Evolutionary conservation across 1,284 basidiomycete species (phyloP).

Genomic region (Somion occarium): DNA sequence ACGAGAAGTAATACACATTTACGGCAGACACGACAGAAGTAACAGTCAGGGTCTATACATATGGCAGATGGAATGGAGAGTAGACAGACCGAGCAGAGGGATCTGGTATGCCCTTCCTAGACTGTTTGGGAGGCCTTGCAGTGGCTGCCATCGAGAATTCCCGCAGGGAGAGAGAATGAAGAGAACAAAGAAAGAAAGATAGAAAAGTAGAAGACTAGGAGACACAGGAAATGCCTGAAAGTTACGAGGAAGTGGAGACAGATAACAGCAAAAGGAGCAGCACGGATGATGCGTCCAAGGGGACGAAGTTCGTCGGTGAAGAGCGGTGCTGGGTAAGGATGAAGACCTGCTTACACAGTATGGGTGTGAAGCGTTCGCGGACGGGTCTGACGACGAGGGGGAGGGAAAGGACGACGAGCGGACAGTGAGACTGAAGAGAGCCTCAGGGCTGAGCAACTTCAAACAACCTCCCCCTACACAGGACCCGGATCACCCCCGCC

Average conservation of each 20-base stretch:
- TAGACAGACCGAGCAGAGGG: slow-evolving; percentile 48
- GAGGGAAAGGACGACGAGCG: neutral
- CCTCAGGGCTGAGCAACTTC: neutral
- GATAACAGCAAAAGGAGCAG: slow-evolving; percentile 1
- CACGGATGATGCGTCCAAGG: neutral
- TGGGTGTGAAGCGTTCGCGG: neutral
- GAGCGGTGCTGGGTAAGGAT: neutral
- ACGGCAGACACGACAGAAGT: slow-evolving; percentile 2
- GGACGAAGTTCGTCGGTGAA: neutral
- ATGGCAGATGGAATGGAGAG: too few relatives aligned
- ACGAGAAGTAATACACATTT: neutral
- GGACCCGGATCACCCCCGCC: neutral
- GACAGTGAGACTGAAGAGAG: neutral
- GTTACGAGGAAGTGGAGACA: neutral
- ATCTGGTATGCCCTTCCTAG: slow-evolving; percentile 54
- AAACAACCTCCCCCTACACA: neutral
- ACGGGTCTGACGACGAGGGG: neutral
- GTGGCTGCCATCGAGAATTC: slow-evolving; percentile 50
- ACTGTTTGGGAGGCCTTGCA: slow-evolving; percentile 53
- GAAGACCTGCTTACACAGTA: neutral
- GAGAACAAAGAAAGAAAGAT: neutral
- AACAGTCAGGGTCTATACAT: slow-evolving; percentile 11
- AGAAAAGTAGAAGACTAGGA: neutral
- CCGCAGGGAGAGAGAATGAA: slow-evolving; percentile 13
- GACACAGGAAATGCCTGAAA: neutral